These are phyloP conservation scores for Yueomyces sp. DNA, from an alignment of 805 yeast genomes.

Conservation along the genomic window DNA sequence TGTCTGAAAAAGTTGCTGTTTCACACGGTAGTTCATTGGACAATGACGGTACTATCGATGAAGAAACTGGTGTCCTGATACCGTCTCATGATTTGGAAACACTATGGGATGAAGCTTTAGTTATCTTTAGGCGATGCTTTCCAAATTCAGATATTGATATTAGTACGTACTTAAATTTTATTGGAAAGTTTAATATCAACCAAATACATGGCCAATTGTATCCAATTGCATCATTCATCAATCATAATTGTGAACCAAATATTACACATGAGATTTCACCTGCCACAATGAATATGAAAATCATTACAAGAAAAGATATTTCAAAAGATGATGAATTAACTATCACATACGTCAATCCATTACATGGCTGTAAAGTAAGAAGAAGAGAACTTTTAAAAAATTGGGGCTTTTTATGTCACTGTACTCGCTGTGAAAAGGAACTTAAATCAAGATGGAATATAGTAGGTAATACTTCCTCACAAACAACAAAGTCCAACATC, in stretches of 20 bases:
- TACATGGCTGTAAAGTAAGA: conserved; percentile 47
- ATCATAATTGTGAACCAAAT: conserved; percentile 68
- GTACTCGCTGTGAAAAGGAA: conserved; percentile 53
- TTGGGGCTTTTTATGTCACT: conserved; percentile 69
- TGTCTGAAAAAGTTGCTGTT: conserved; percentile 53
- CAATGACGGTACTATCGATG: conserved; percentile 30
- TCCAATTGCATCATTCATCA: conserved; percentile 53
- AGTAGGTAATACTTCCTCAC: background rate
- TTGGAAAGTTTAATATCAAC: conserved; percentile 68
- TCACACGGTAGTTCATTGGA: conserved; percentile 42
- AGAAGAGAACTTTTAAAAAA: conserved; percentile 52
- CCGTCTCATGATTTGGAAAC: conserved; percentile 7
- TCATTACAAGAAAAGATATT: conserved; percentile 46
- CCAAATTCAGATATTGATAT: conserved; percentile 18
- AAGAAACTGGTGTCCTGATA: conserved; percentile 1
- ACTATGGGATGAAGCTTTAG: conserved; percentile 48
- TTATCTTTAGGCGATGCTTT: conserved; percentile 37
- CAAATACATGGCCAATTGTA: conserved; percentile 53
- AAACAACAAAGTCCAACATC: background rate
- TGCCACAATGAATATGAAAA: conserved; percentile 39
- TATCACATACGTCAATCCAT: conserved; percentile 59
- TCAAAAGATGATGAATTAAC: conserved; percentile 53
- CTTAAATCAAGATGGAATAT: conserved; percentile 6
- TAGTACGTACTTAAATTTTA: conserved; percentile 39
- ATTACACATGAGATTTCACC: conserved; percentile 37